Conservation (phyloP, 208 protist species). For the Leishmania turanica region DNA sequence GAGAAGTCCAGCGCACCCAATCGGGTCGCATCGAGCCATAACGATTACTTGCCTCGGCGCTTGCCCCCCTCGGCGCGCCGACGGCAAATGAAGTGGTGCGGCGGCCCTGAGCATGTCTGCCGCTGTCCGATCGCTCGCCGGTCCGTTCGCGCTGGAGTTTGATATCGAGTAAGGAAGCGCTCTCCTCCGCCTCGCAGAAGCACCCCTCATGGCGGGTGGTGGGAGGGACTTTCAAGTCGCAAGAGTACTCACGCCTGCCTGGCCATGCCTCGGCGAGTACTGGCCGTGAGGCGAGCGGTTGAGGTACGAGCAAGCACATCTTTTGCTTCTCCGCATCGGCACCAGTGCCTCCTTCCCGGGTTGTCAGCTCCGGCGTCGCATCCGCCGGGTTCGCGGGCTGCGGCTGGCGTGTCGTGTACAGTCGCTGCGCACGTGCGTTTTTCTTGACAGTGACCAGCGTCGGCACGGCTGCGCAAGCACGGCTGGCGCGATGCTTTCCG, state of each 20-base stretch:
- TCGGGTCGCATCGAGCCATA: background rate
- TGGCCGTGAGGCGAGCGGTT: background rate
- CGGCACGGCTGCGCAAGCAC: background rate
- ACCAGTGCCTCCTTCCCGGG: background rate
- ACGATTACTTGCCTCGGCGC: background rate
- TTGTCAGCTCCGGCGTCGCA: background rate
- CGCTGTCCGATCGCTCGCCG: background rate
- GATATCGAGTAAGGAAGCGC: background rate
- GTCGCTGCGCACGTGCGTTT: background rate
- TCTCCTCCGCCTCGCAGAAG: background rate
- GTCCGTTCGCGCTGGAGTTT: background rate
- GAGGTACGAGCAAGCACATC: constrained; percentile 1
- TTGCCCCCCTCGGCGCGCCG: background rate
- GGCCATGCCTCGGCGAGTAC: constrained; percentile 4
- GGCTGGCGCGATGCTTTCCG: background rate
- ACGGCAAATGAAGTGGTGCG: constrained; percentile 29
- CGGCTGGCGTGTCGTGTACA: constrained; percentile 22
- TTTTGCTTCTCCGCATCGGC: background rate
- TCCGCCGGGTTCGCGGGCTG: background rate
- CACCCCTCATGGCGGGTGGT: constrained; percentile 16
- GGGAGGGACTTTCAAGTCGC: constrained; percentile 5
- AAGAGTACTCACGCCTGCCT: constrained; percentile 6
- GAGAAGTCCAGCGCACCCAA: constrained; percentile 10
- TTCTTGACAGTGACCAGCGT: background rate
- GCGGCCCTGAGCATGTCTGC: constrained; percentile 11